Evolutionary conservation across 208 protist species (phyloP).

Genomic region (Naegleria lovaniensis): DNA sequence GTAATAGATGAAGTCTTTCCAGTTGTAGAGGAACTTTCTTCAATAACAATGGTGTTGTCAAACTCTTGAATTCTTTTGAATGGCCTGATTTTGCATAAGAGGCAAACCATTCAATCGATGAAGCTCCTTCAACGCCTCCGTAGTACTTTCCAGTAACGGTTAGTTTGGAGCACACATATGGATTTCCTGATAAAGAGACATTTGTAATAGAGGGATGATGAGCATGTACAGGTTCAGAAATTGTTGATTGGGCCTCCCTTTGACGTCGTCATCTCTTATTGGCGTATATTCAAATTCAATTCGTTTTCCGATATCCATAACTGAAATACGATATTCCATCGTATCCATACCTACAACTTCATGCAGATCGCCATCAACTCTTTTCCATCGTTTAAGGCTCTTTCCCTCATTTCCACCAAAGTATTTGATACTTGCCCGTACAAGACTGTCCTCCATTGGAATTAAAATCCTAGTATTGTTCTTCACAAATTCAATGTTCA

Average conservation of each 20-base stretch:
- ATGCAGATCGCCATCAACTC: neutral
- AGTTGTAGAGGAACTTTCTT: neutral
- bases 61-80: neutral
- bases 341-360: neutral
- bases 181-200: neutral
- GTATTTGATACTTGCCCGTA: neutral
- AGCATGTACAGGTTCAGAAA: neutral
- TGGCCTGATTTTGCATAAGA: neutral
- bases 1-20: neutral
- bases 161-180: neutral
- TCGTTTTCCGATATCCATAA: neutral
- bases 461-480: neutral
- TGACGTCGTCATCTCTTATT: neutral
- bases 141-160: neutral
- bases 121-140: neutral
- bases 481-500: neutral
- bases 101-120: neutral
- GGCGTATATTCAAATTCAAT: conserved; percentile 7
- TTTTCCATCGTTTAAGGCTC: neutral
- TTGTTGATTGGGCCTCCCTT: neutral
- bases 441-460: neutral
- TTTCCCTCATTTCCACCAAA: neutral
- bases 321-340: neutral
- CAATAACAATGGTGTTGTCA: neutral
- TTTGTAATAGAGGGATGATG: neutral